Evolutionary conservation across 179 eudicot species (phyloP).

Genomic region (Silene vulgaris): DNA sequence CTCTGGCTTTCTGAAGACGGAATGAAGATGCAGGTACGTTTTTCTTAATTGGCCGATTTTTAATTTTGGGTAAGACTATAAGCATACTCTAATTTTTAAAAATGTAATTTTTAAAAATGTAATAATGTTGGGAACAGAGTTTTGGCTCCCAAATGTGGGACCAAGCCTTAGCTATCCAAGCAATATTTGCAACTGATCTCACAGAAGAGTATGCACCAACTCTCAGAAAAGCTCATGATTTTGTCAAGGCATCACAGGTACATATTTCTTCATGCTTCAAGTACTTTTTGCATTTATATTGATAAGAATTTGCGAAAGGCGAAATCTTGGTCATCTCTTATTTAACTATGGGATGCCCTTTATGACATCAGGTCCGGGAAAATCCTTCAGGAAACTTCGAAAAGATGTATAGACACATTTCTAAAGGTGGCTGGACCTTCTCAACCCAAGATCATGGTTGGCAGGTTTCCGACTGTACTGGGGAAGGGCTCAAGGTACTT

Average conservation of each 20-base stretch:
- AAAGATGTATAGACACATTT: conserved; percentile 49
- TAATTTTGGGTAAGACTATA: no score
- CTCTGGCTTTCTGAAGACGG: conserved; percentile 69
- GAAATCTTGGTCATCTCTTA: no score
- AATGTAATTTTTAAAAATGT: no score
- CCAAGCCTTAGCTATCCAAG: conserved; percentile 48
- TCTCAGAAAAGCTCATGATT: conserved; percentile 55
- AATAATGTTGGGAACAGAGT: conserved; percentile 24
- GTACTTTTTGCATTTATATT: not conserved
- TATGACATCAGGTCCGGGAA: conserved; percentile 32
- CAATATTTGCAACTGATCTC: conserved; percentile 46
- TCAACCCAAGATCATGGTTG: conserved; percentile 71
- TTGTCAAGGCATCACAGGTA: conserved; percentile 61
- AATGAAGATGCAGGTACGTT: conserved; percentile 54
- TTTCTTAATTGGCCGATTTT: not conserved
- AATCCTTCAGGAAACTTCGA: conserved; percentile 52
- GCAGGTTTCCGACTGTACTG: conserved; percentile 76
- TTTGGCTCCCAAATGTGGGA: conserved; percentile 62
- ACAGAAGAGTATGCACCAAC: conserved; percentile 40
- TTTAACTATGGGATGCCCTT: not conserved
- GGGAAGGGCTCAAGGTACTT: conserved; percentile 62
- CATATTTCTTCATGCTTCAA: not conserved
- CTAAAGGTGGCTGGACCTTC: conserved; percentile 73
- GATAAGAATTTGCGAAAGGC: not conserved
- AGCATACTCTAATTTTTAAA: not conserved